Evolutionary conservation across 192 early-diverging fungal genomes (phyloP).

Genomic region (Backusella australiensis): DNA sequence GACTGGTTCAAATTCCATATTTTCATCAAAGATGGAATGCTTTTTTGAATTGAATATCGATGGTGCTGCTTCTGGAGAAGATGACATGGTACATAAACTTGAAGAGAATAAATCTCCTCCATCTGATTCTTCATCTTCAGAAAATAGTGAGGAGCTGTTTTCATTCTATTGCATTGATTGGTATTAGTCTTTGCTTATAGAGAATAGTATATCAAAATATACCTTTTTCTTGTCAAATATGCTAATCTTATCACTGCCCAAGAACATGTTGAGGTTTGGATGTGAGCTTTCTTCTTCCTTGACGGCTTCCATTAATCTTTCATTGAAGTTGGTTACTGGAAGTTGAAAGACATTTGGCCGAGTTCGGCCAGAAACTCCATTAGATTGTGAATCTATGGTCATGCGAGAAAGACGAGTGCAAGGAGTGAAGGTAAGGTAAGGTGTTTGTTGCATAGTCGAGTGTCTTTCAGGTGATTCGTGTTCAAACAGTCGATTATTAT

Average conservation of each 20-base stretch:
- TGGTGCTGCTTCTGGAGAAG: background rate
- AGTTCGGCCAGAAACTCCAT: background rate
- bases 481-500: background rate
- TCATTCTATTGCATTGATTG: background rate
- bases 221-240: slow-evolving; percentile 10
- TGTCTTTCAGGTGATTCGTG: background rate
- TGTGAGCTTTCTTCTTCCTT: background rate
- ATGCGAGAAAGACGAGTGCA: slow-evolving; percentile 12
- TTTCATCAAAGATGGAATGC: slow-evolving; percentile 6
- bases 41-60: background rate
- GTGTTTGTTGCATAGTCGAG: background rate
- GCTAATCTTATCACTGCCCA: slow-evolving; percentile 4
- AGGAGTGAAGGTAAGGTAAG: background rate
- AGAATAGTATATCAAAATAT: background rate
- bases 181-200: background rate
- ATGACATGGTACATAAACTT: background rate
- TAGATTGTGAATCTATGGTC: slow-evolving; percentile 13
- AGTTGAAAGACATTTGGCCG: background rate
- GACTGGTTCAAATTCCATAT: background rate
- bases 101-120: slow-evolving; percentile 12
- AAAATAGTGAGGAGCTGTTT: background rate
- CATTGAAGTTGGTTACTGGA: background rate
- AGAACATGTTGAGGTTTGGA: slow-evolving; percentile 6
- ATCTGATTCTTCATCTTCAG: slow-evolving; percentile 7
- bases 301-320: slow-evolving; percentile 7